phyloP scores from a whole-genome alignment of 1,284 basidiomycete species.

The Ganoderma lucidum region DNA sequence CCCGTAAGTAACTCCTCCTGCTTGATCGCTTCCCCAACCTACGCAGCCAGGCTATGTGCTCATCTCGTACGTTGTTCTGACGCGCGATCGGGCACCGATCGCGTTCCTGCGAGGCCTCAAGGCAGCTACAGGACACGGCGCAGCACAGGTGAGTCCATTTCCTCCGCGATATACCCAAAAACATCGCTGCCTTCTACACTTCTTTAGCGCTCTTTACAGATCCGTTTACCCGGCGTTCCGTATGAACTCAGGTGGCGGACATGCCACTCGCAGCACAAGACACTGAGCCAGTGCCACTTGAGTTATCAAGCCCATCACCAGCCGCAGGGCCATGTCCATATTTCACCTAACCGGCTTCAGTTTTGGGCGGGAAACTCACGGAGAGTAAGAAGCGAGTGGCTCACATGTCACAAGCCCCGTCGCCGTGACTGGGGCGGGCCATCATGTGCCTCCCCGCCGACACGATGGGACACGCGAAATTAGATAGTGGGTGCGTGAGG shows the following conservation, averaged over 20 bases:
- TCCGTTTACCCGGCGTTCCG: constrained; percentile 6
- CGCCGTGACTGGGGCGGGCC: neutral
- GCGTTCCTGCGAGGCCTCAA: constrained; percentile 3
- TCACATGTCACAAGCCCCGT: constrained; percentile 8
- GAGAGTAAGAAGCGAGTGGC: neutral
- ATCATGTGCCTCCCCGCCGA: constrained; percentile 13
- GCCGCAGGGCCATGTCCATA: neutral
- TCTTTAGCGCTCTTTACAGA: neutral
- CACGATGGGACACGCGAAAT: constrained; percentile 27
- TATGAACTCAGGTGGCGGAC: neutral
- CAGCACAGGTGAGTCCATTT: constrained; percentile 7
- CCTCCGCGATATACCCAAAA: neutral
- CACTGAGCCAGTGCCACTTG: neutral
- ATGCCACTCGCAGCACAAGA: neutral
- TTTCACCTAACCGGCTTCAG: constrained; percentile 1
- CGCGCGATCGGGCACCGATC: neutral
- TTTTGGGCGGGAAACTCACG: neutral
- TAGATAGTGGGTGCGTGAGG: constrained; percentile 17
- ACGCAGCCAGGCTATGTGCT: constrained; percentile 4
- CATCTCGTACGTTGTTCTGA: neutral
- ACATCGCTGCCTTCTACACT: neutral
- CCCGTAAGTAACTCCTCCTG: constrained; percentile 2
- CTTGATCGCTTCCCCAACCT: neutral
- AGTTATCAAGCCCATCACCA: constrained; percentile 17
- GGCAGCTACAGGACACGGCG: neutral